Conservation (phyloP, 768 basidiomycete genomes). For the Daedaleopsis sinensis region DNA sequence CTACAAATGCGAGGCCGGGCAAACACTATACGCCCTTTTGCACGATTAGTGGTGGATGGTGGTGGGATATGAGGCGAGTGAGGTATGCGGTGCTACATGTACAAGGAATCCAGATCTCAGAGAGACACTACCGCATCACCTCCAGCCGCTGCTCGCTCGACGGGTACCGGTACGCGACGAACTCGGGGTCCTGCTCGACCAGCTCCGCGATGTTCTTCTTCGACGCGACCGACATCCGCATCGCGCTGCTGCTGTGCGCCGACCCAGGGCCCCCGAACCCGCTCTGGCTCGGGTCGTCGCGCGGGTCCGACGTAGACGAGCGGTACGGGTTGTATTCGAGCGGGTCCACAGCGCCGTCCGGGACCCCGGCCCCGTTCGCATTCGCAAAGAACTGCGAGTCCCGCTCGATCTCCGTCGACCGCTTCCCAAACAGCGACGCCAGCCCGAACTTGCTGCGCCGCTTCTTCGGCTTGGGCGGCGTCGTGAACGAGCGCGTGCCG, state of each 20-base stretch:
- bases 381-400: conserved; percentile 10
- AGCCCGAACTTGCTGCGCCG: conserved; percentile 78
- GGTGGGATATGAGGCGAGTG: not conserved
- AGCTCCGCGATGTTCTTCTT: conserved; percentile 76
- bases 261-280: conserved; percentile 55
- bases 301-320: conserved; percentile 33
- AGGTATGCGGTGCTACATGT: not conserved
- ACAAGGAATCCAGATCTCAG: not conserved
- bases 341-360: conserved; percentile 6
- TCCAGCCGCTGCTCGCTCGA: conserved; percentile 73
- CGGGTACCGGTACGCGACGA: conserved; percentile 87
- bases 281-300: conserved; percentile 50
- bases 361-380: too few relatives aligned
- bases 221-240: conserved; percentile 65
- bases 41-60: not conserved
- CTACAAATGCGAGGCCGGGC: not conserved
- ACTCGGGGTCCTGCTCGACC: conserved; percentile 84
- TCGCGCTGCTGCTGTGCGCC: conserved; percentile 47
- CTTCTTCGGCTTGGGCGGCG: conserved; percentile 41
- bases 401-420: conserved; percentile 24
- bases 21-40: conserved; percentile 1
- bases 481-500: conserved; percentile 18
- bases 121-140: conserved; percentile 48
- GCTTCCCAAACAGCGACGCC: conserved; percentile 66
- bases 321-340: conserved; percentile 26